Percentiles rank a stretch among this genome's conserved stretches.
These are phyloP conservation scores for Phytopythium oedochilum DNA, from an alignment of 352 stramenopile species.

Conservation along the genomic window DNA sequence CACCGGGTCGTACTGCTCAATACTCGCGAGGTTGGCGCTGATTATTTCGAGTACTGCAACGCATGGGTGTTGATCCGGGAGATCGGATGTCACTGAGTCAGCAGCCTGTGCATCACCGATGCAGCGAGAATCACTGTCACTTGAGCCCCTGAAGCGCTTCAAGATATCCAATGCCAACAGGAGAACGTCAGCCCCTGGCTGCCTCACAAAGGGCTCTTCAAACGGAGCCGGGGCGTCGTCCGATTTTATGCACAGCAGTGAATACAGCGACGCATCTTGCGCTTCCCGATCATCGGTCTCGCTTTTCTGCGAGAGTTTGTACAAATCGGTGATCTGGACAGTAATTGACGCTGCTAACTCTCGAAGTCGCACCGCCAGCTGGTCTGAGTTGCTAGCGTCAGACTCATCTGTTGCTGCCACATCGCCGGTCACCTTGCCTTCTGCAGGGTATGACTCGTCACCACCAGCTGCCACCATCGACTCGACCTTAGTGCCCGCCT, in stretches of 20 bases:
- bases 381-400: not conserved
- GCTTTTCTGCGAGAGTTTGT: conserved; percentile 13
- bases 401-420: not conserved
- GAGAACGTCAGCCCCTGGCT: conserved; percentile 58
- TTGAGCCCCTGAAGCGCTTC: conserved; percentile 18
- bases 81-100: not conserved
- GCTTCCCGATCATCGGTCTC: not conserved
- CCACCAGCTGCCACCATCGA: not conserved
- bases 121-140: not conserved
- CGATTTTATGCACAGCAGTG: not conserved
- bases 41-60: conserved; percentile 49
- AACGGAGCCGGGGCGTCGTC: conserved; percentile 25
- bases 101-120: not conserved
- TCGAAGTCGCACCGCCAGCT: not conserved
- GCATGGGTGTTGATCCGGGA: conserved; percentile 11
- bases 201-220: conserved; percentile 73
- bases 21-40: conserved; percentile 60
- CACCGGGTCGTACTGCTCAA: conserved; percentile 49
- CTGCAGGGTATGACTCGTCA: not conserved
- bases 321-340: conserved; percentile 25
- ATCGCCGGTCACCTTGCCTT: not conserved
- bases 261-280: conserved; percentile 5
- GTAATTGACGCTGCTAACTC: conserved; percentile 22
- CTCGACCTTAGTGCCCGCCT: conserved; percentile 5
- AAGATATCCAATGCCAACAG: conserved; percentile 46